Evolutionary conservation across 495 filamentous ascomycete species (phyloP).

Genomic region (Wilcoxina mikolae): DNA sequence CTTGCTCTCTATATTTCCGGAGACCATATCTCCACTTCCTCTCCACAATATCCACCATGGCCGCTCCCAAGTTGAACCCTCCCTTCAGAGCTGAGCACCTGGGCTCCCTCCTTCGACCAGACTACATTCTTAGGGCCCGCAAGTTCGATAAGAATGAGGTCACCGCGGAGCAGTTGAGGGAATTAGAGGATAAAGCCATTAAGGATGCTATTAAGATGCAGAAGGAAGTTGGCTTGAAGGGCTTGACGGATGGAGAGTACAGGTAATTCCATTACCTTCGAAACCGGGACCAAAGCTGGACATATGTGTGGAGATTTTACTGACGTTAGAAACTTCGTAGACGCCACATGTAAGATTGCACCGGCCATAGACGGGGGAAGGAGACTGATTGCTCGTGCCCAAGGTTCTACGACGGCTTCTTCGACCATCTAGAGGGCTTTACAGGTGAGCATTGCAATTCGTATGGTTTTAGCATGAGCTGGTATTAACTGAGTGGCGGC

Average conservation of each 20-base stretch:
- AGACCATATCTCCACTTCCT: background rate
- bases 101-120: conserved; percentile 63
- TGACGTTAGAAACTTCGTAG: background rate
- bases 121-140: conserved; percentile 51
- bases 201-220: conserved; percentile 49
- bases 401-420: conserved; percentile 57
- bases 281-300: no score
- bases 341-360: conserved; percentile 6
- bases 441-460: background rate
- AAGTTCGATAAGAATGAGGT: conserved; percentile 36
- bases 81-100: conserved; percentile 77
- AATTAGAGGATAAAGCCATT: conserved; percentile 38
- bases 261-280: conserved; percentile 41
- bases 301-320: conserved; percentile 26
- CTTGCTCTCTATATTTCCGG: background rate
- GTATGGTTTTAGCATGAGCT: background rate
- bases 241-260: conserved; percentile 64
- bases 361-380: background rate
- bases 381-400: conserved; percentile 1
- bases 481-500: no score
- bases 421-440: conserved; percentile 59
- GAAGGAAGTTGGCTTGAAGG: conserved; percentile 49
- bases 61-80: conserved; percentile 29
- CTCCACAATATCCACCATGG: background rate
- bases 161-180: conserved; percentile 33